A percentile compares a stretch with the other conserved stretches of the same genome.
These are phyloP conservation scores for Alternaria tenuissima DNA, from an alignment of 2,329 filamentous ascomycete species.

Conservation along the genomic window DNA sequence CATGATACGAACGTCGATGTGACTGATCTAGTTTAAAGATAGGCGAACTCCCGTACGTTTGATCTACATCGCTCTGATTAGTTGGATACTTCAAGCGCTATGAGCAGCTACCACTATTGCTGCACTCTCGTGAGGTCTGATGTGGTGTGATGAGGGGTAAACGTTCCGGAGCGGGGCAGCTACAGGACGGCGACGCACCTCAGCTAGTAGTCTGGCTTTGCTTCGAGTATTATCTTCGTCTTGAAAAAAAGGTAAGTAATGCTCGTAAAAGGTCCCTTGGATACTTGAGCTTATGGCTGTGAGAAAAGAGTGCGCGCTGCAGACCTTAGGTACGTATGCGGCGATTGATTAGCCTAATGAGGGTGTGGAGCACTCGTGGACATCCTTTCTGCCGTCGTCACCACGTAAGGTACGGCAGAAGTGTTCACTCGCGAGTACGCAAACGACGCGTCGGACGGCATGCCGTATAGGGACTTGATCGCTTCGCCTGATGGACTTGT, in stretches of 20 bases:
- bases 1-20: constrained; percentile 29
- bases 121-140: constrained; percentile 8
- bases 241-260: neutral
- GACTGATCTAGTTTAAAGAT: constrained; percentile 7
- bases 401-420: constrained; percentile 17
- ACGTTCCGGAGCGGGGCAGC: constrained; percentile 23
- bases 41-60: neutral
- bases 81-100: neutral
- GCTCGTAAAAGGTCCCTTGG: constrained; percentile 4
- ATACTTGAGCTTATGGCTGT: constrained; percentile 1
- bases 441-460: constrained; percentile 22
- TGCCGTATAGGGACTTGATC: constrained; percentile 22
- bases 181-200: constrained; percentile 27
- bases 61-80: constrained; percentile 14
- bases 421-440: constrained; percentile 24
- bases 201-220: constrained; percentile 8
- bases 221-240: neutral
- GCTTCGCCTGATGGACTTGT: neutral
- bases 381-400: constrained; percentile 19
- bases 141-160: constrained; percentile 24
- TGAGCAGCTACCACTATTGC: constrained; percentile 1
- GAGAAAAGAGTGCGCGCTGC: constrained; percentile 4
- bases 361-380: constrained; percentile 16
- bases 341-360: constrained; percentile 47
- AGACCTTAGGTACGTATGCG: constrained; percentile 11